These are phyloP conservation scores for Rhododendron mucronatum DNA, from an alignment of 148 eudicot genomes.

Conservation along the genomic window DNA sequence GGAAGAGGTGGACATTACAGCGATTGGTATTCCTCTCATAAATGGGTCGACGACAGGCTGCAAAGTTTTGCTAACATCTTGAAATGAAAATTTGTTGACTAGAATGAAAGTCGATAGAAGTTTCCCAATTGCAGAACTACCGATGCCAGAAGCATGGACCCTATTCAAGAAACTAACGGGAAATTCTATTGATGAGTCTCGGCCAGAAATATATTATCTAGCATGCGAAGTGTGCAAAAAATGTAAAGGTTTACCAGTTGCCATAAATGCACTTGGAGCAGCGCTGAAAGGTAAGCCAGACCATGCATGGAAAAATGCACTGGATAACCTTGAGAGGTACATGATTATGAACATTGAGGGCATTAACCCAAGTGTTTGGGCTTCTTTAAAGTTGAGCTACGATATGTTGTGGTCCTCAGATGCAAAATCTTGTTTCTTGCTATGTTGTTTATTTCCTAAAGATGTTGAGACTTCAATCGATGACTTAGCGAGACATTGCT, in stretches of 20 bases:
- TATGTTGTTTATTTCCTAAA: background rate
- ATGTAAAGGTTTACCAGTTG: constrained; percentile 10
- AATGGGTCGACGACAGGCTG: background rate
- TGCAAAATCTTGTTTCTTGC: constrained; percentile 10
- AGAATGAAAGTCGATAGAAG: background rate
- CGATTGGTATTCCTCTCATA: constrained; percentile 9
- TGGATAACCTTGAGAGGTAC: background rate
- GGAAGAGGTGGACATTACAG: background rate
- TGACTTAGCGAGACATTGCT: background rate
- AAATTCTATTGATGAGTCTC: background rate
- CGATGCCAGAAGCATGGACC: background rate
- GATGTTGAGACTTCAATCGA: constrained; percentile 12
- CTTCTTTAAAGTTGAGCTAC: background rate
- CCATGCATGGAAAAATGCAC: constrained; percentile 9
- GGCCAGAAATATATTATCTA: background rate
- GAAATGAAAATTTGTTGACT: background rate
- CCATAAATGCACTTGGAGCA: background rate
- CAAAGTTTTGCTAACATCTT: constrained; percentile 17
- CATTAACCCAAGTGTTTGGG: too few species aligned
- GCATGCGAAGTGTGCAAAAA: constrained; percentile 8
- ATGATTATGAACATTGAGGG: background rate
- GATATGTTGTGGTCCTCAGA: background rate
- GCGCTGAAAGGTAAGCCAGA: background rate
- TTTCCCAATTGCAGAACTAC: background rate
- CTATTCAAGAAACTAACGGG: constrained; percentile 5